Base-by-base conservation (phyloP, 352 stramenopile genomes). In the Phytophthora pini region DNA sequence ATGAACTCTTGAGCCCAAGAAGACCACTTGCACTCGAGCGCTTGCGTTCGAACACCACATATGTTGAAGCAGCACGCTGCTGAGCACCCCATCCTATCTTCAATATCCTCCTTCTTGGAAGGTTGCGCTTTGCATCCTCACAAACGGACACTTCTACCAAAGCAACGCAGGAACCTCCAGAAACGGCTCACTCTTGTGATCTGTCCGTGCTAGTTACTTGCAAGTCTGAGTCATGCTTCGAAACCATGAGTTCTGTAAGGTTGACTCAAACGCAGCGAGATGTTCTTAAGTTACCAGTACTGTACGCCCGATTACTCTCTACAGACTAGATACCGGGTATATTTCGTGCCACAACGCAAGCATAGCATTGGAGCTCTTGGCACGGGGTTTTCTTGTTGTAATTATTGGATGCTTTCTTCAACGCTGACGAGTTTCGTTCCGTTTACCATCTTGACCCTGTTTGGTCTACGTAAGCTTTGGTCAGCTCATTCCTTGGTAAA, bases 41-140 rank as follows among this genome's bases (percentile, higher is more conserved):
- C 10, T 43, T 43, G 38, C 38, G 38, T 46, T 46, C 17, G 40
- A 46, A 46, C 40, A 46, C n/a, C 40, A 46, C 40, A 46, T 46
- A 8, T 46, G 40, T 46, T 46, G 17, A 46, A 46, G 17, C 40
- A 11, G 40, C 40, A 46, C 40, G 22, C 5, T 46, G n/a, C 40
- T 46, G 40, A 46, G 40, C 40, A 26, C 40, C 20, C 40, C n/a
- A 46, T 46, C 40, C 40, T 43, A 46, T 46, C 40, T 46, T 46
- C 40, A 46, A n/a, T 46, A 46, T 46, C 40, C 40, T 46, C 17
- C 17, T 46, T 17, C 15, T 26, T 46, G 31, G 31, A 36, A 12
- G 10, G 31, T 13, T 36, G 17, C 22, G 6, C 9, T 12, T 22
- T 22, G 22, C 40, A n/a, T 13, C n/a, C 11, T 22, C 17, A 46